Percentiles rank a stretch among this genome's conserved stretches.
These are phyloP conservation scores for Bromus sterilis DNA, from an alignment of 176 grass and related monocot genomes.

Conservation along the genomic window DNA sequence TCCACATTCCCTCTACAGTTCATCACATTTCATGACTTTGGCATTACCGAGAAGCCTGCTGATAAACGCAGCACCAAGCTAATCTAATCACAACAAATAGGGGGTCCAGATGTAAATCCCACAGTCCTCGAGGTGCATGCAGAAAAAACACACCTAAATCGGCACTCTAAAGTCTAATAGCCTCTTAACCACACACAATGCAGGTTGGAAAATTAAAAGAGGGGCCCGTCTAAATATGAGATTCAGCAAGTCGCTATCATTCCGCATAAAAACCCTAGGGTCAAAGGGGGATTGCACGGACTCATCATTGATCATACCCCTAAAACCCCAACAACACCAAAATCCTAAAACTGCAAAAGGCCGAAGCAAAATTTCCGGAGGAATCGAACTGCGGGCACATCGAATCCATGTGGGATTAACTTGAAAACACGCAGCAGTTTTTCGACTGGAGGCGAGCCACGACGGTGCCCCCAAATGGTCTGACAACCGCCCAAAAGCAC, in stretches of 20 bases:
- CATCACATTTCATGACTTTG: background rate
- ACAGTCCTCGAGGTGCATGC: conserved; percentile 32
- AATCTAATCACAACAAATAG: background rate
- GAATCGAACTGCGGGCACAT: background rate
- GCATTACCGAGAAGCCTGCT: background rate
- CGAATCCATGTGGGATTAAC: conserved; percentile 1
- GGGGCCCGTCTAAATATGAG: background rate
- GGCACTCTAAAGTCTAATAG: background rate
- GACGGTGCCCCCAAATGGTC: background rate
- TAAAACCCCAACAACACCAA: background rate
- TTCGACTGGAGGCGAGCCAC: background rate
- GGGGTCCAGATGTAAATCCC: conserved; percentile 30
- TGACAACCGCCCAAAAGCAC: background rate
- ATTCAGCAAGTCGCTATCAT: background rate
- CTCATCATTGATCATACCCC: background rate
- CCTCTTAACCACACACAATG: background rate
- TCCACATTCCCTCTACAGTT: background rate
- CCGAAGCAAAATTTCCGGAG: background rate
- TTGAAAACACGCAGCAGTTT: background rate
- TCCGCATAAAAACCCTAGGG: background rate
- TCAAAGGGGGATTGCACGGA: background rate
- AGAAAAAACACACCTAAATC: conserved; percentile 26
- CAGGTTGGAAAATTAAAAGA: background rate
- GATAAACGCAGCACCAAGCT: background rate
- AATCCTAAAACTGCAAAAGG: background rate